These are phyloP conservation scores for Gastrodia elata DNA, from an alignment of 106 monocot genomes.

Conservation along the genomic window DNA sequence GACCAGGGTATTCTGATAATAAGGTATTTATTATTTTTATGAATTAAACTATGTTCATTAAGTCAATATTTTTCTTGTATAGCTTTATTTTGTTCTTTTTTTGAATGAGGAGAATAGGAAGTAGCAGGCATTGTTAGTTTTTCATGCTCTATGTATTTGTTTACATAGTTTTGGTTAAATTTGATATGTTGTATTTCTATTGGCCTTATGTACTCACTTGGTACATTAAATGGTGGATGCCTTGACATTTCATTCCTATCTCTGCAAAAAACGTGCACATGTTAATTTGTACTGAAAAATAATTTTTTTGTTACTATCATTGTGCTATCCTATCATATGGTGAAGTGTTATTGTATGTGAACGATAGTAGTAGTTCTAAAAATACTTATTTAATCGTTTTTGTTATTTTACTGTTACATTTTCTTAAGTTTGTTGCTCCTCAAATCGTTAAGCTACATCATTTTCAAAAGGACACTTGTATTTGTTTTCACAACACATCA, in stretches of 20 bases:
- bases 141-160: neutral
- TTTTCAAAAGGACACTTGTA: neutral
- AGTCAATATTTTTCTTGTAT: neutral
- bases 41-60: neutral
- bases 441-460: neutral
- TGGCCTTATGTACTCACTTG: neutral
- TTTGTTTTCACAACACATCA: too few relatives aligned
- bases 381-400: too few relatives aligned
- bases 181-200: neutral
- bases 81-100: neutral
- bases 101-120: neutral
- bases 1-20: slow-evolving; percentile 97
- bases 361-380: neutral
- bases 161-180: neutral
- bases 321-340: neutral
- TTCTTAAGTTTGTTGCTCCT: neutral
- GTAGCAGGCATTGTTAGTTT: neutral
- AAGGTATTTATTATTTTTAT: slow-evolving; percentile 33
- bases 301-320: neutral
- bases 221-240: neutral
- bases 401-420: neutral
- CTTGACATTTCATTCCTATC: neutral
- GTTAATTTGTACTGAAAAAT: neutral
- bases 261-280: neutral
- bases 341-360: neutral